phyloP scores from a whole-genome alignment of 306 rosid genomes.

The Malus fusca region DNA sequence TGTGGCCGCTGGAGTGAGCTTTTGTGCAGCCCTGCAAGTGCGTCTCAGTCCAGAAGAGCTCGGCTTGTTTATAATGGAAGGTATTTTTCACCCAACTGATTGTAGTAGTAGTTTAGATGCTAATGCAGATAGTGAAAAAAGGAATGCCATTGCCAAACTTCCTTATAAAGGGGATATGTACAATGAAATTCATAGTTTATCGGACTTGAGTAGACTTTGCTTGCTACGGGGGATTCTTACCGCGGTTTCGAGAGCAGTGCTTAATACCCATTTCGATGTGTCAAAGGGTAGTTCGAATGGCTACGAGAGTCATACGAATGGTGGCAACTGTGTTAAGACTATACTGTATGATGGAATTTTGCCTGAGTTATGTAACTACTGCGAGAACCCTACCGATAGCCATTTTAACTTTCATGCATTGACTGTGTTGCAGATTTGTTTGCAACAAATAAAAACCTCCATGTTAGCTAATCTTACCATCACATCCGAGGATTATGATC shows the following conservation, averaged over 20 bases:
- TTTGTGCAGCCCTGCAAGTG: slow-evolving; percentile 76
- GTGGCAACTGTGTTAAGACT: slow-evolving; percentile 33
- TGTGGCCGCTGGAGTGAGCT: slow-evolving; percentile 90
- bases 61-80: slow-evolving; percentile 55
- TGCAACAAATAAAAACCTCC: slow-evolving; percentile 81
- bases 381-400: slow-evolving; percentile 86
- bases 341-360: slow-evolving; percentile 85
- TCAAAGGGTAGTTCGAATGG: slow-evolving; percentile 17
- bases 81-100: slow-evolving; percentile 39
- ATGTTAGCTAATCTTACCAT: slow-evolving; percentile 46
- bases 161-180: slow-evolving; percentile 53
- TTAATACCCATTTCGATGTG: slow-evolving; percentile 43
- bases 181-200: slow-evolving; percentile 40
- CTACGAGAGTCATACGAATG: slow-evolving; percentile 10
- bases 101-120: slow-evolving; percentile 7
- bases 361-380: slow-evolving; percentile 77
- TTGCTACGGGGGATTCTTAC: slow-evolving; percentile 87
- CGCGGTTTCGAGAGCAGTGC: slow-evolving; percentile 71
- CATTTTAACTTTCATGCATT: slow-evolving; percentile 88
- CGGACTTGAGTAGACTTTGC: slow-evolving; percentile 74
- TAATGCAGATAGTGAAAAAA: slow-evolving; percentile 23
- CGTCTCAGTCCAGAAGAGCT: slow-evolving; percentile 58
- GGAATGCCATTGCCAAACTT: slow-evolving; percentile 36
- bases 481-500: slow-evolving; percentile 41
- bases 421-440: slow-evolving; percentile 94